Percentiles rank a stretch among this genome's conserved stretches.
Conservation (phyloP, 306 rosid genomes). For the Glycine tomentella region DNA sequence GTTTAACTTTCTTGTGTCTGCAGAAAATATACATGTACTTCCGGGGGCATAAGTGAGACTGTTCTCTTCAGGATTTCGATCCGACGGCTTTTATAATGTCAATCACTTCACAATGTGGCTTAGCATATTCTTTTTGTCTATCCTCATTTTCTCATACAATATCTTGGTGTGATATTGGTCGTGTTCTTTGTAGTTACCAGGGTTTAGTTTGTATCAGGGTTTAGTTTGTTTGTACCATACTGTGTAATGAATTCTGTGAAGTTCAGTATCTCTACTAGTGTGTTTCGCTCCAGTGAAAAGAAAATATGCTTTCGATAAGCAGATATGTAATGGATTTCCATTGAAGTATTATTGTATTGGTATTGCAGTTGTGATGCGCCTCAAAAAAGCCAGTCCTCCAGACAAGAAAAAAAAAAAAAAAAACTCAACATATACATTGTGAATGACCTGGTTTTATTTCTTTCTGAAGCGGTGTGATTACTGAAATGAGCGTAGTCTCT, state of each 20-base stretch:
- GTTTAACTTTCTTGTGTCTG: slow-evolving; percentile 42
- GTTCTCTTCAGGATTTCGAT: slow-evolving; percentile 37
- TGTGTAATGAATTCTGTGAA: slow-evolving; percentile 38
- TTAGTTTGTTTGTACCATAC: not conserved
- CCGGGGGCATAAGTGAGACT: slow-evolving; percentile 84
- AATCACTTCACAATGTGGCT: slow-evolving; percentile 46
- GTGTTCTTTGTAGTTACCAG: not conserved
- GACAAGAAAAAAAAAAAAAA: too few species aligned
- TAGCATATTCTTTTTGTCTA: slow-evolving; percentile 48
- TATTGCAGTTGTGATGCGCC: not conserved
- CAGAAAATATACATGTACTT: slow-evolving; percentile 95
- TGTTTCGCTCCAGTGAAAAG: slow-evolving; percentile 16
- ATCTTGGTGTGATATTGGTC: slow-evolving; percentile 34
- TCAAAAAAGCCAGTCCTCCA: not conserved
- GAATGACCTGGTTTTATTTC: not conserved
- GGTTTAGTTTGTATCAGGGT: too few species aligned
- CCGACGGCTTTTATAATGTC: slow-evolving; percentile 28
- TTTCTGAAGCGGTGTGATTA: too few species aligned
- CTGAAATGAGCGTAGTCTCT: too few species aligned
- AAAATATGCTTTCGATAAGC: not conserved
- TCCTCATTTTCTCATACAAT: slow-evolving; percentile 4
- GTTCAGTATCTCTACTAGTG: slow-evolving; percentile 16
- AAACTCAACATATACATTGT: not conserved
- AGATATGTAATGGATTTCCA: slow-evolving; percentile 10
- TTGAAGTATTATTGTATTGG: not conserved